Evolutionary conservation across 2,329 filamentous ascomycete species (phyloP).

Genomic region (Cylindrodendrum hubeiense): DNA sequence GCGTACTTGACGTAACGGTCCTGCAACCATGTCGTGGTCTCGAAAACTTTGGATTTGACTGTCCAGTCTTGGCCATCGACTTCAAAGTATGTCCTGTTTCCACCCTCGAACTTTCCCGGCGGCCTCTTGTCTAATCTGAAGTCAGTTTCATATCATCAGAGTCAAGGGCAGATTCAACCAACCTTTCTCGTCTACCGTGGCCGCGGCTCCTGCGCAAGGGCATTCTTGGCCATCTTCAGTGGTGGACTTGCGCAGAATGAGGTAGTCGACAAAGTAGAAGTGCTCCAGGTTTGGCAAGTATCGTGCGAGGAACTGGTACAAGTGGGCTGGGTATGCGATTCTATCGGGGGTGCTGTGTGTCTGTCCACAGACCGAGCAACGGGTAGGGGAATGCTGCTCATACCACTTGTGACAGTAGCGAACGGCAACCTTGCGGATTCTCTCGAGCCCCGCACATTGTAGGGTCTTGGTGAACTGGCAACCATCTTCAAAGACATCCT

Average conservation of each 20-base stretch:
- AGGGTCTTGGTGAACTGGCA: constrained; percentile 44
- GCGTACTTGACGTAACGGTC: constrained; percentile 53
- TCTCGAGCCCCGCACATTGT: constrained; percentile 45
- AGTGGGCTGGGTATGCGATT: constrained; percentile 52
- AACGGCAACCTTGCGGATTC: constrained; percentile 55
- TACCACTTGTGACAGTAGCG: constrained; percentile 59
- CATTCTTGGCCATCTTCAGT: not conserved
- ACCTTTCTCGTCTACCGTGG: constrained; percentile 14
- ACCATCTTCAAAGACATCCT: constrained; percentile 42
- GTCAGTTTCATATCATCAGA: constrained; percentile 21
- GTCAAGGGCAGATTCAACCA: not conserved
- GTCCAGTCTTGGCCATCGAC: constrained; percentile 50
- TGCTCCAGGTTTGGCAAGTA: constrained; percentile 56
- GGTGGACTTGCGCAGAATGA: constrained; percentile 49
- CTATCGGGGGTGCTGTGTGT: constrained; percentile 43
- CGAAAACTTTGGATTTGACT: constrained; percentile 50
- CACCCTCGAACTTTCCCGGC: constrained; percentile 30
- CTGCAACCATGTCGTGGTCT: constrained; percentile 55
- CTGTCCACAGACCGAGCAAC: constrained; percentile 52
- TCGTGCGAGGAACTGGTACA: constrained; percentile 58
- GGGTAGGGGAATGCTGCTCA: constrained; percentile 36
- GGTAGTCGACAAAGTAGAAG: constrained; percentile 60
- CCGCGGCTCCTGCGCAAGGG: not conserved
- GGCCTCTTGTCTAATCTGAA: constrained; percentile 9
- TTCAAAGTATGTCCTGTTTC: constrained; percentile 49